Conservation (phyloP, 2,329 filamentous ascomycete species). For the Aphanocladium album region DNA sequence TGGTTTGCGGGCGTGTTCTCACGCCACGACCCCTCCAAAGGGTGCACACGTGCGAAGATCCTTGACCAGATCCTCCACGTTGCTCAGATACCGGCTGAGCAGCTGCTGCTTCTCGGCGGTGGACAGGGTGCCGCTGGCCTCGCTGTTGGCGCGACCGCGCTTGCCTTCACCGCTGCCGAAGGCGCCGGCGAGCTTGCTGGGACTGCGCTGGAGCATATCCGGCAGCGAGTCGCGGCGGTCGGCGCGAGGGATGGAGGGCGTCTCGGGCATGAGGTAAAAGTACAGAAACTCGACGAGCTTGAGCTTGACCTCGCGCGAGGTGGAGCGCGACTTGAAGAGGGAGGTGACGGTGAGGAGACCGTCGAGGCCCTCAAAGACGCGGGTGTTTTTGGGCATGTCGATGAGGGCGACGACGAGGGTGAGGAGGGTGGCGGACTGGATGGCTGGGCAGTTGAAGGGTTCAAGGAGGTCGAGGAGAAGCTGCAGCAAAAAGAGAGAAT, state of each 20-base stretch:
- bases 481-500: conserved; percentile 34
- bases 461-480: conserved; percentile 92
- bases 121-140: conserved; percentile 47
- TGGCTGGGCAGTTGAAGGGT: conserved; percentile 82
- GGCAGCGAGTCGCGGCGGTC: conserved; percentile 41
- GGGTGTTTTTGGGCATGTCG: conserved; percentile 79
- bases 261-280: conserved; percentile 97
- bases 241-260: conserved; percentile 50
- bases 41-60: conserved; percentile 76
- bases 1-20: conserved; percentile 5
- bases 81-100: conserved; percentile 71
- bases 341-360: conserved; percentile 88
- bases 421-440: conserved; percentile 85
- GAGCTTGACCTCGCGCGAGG: conserved; percentile 83
- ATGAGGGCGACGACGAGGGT: conserved; percentile 86
- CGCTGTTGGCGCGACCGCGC: conserved; percentile 31
- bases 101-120: conserved; percentile 79
- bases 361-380: conserved; percentile 87
- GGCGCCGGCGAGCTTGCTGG: conserved; percentile 60
- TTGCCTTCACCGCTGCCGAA: conserved; percentile 35
- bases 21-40: conserved; percentile 59
- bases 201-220: conserved; percentile 58
- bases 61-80: conserved; percentile 78
- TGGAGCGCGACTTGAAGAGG: conserved; percentile 84
- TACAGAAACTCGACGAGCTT: conserved; percentile 97